A percentile compares a stretch with the other conserved stretches of the same genome.
These are phyloP conservation scores for Blastosporella zonata DNA, from an alignment of 1,284 basidiomycete genomes.

Conservation along the genomic window DNA sequence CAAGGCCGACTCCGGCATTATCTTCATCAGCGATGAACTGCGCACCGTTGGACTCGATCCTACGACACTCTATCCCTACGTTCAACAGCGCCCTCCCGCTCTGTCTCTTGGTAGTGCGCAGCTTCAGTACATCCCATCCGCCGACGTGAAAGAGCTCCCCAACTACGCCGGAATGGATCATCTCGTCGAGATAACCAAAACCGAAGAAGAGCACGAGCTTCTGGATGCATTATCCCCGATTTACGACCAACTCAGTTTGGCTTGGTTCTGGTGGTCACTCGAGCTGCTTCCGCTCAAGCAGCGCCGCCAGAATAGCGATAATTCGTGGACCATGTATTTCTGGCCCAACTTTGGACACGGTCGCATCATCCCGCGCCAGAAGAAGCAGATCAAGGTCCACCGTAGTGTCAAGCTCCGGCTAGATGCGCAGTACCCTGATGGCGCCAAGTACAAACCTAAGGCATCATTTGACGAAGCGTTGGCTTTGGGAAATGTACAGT, in stretches of 20 bases:
- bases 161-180: constrained; percentile 11
- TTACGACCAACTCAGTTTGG: constrained; percentile 41
- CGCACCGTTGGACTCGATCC: constrained; percentile 33
- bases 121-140: constrained; percentile 18
- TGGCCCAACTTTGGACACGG: constrained; percentile 18
- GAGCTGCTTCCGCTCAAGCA: constrained; percentile 37
- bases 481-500: constrained; percentile 11
- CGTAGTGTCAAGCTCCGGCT: constrained; percentile 19
- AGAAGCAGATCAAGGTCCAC: constrained; percentile 13
- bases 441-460: constrained; percentile 16
- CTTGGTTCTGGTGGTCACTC: constrained; percentile 43
- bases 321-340: constrained; percentile 28
- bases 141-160: neutral
- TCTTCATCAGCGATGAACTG: constrained; percentile 37
- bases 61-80: constrained; percentile 13
- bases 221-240: constrained; percentile 40
- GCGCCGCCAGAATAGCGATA: constrained; percentile 30
- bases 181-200: constrained; percentile 14
- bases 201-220: constrained; percentile 43
- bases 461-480: constrained; percentile 15
- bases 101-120: constrained; percentile 12
- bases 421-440: constrained; percentile 14
- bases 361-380: constrained; percentile 16
- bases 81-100: constrained; percentile 14
- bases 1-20: constrained; percentile 41